These are phyloP conservation scores for Pseudogymnoascus sp. DNA, from an alignment of 2,329 filamentous ascomycete genomes.

Conservation along the genomic window DNA sequence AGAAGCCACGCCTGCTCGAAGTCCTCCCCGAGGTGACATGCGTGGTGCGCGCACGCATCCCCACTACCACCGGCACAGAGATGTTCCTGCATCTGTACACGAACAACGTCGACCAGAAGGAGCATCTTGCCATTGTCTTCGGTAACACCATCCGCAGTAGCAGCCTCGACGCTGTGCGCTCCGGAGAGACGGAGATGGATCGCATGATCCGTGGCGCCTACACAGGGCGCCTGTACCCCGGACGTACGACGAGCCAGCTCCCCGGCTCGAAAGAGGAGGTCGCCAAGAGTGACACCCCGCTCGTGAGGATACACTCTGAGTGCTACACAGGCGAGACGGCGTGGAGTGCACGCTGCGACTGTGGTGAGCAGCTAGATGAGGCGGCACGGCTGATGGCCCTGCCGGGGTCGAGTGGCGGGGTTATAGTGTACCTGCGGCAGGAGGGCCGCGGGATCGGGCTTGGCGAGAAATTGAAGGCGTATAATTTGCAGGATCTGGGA, in stretches of 20 bases:
- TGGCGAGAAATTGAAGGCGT: constrained; percentile 92
- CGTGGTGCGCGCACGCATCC: constrained; percentile 88
- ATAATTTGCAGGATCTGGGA: constrained; percentile 92
- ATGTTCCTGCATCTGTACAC: constrained; percentile 96
- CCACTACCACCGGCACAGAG: constrained; percentile 81
- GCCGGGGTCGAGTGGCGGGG: constrained; percentile 61
- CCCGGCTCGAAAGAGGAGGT: constrained; percentile 8
- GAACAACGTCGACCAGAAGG: constrained; percentile 88
- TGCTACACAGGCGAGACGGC: constrained; percentile 98
- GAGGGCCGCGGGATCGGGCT: constrained; percentile 93
- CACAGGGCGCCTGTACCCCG: constrained; percentile 76
- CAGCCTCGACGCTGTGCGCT: constrained; percentile 60
- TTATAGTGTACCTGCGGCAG: constrained; percentile 92
- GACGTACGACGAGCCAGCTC: constrained; percentile 50
- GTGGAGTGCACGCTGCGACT: constrained; percentile 96
- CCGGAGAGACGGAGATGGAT: constrained; percentile 77
- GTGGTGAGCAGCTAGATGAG: constrained; percentile 94
- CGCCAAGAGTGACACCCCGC: constrained; percentile 40
- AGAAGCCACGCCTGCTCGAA: constrained; percentile 63
- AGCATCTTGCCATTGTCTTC: constrained; percentile 95
- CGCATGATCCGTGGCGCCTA: constrained; percentile 94
- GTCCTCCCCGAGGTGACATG: constrained; percentile 81
- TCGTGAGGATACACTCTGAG: constrained; percentile 94
- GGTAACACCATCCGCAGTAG: constrained; percentile 71
- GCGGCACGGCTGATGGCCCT: constrained; percentile 87